phyloP scores from a whole-genome alignment of 2,329 filamentous ascomycete species.

The Thelonectria olida region DNA sequence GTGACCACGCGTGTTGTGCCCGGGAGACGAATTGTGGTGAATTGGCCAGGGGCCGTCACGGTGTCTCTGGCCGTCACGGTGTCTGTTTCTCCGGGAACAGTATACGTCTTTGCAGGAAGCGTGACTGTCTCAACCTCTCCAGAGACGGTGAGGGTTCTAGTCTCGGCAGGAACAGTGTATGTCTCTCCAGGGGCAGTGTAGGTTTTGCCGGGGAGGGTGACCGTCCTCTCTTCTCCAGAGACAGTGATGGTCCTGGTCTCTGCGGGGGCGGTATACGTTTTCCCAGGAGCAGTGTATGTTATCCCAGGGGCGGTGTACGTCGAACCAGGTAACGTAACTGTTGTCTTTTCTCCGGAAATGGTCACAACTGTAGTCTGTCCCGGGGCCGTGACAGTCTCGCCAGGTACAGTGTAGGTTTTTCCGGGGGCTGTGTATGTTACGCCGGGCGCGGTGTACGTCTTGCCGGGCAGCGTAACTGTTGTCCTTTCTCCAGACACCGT shows the following conservation, averaged over 20 bases:
- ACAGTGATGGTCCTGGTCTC: slow-evolving; percentile 3
- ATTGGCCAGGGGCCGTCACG: slow-evolving; percentile 36
- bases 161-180: neutral
- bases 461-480: slow-evolving; percentile 9
- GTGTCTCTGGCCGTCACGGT: slow-evolving; percentile 17
- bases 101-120: slow-evolving; percentile 4
- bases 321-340: neutral
- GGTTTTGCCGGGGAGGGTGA: slow-evolving; percentile 3
- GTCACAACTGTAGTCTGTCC: slow-evolving; percentile 2
- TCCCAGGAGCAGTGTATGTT: too few species aligned
- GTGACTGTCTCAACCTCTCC: neutral
- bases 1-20: slow-evolving; percentile 28
- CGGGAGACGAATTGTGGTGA: slow-evolving; percentile 17
- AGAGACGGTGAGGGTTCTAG: neutral
- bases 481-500: slow-evolving; percentile 19
- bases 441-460: neutral
- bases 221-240: neutral
- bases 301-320: neutral
- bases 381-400: neutral
- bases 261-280: neutral
- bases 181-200: neutral
- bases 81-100: slow-evolving; percentile 17
- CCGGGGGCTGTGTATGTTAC: neutral
- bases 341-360: neutral
- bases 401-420: neutral